These are phyloP conservation scores for Nissolia schottii DNA, from an alignment of 306 rosid genomes.

Conservation along the genomic window DNA sequence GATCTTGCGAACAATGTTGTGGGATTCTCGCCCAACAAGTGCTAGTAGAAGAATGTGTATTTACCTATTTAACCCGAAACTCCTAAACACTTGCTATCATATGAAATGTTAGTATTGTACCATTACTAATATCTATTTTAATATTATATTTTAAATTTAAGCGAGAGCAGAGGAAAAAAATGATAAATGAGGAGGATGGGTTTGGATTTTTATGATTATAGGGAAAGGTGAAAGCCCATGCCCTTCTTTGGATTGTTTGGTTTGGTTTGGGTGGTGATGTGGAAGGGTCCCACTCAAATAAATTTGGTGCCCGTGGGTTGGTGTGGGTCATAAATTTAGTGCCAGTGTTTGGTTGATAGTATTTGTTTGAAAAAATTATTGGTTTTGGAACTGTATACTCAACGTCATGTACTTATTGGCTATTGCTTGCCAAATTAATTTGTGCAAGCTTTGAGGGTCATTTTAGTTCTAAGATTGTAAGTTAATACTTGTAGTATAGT, in stretches of 20 bases:
- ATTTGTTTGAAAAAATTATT: neutral
- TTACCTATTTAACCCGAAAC: slow-evolving; percentile 28
- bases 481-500: neutral
- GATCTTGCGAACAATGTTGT: slow-evolving; percentile 52
- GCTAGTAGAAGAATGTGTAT: slow-evolving; percentile 36
- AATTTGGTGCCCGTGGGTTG: slow-evolving; percentile 1
- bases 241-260: neutral
- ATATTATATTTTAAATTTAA: neutral
- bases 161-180: neutral
- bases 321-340: slow-evolving; percentile 9
- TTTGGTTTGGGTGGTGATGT: slow-evolving; percentile 1
- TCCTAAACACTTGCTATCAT: too few relatives aligned
- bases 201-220: neutral
- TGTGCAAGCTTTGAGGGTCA: neutral
- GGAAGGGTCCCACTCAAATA: neutral
- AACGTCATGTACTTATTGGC: neutral
- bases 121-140: neutral
- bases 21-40: slow-evolving; percentile 69
- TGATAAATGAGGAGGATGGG: neutral
- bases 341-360: neutral
- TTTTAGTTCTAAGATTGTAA: neutral
- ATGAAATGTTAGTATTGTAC: neutral
- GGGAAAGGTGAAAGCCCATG: neutral
- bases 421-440: neutral
- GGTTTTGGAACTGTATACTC: neutral